Evolutionary conservation across 805 yeast genomes (phyloP).

Genomic region (Wickerhamiella parazyma): DNA sequence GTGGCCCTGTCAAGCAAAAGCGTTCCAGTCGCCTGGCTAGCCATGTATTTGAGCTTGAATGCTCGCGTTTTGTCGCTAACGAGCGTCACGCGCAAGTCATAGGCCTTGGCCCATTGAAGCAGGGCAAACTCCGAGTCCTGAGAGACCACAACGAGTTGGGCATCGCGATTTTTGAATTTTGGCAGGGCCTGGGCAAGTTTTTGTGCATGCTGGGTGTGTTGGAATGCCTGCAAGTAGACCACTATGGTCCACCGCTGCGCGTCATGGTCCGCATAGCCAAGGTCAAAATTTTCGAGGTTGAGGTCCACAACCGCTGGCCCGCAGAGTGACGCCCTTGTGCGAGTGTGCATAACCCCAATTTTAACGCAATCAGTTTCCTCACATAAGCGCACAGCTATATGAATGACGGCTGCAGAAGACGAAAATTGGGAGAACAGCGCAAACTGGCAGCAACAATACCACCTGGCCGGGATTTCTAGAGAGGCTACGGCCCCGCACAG

Average conservation of each 20-base stretch:
- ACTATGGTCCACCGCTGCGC: slow-evolving; percentile 96
- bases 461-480: slow-evolving; percentile 58
- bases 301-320: slow-evolving; percentile 98
- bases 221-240: slow-evolving; percentile 97
- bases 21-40: slow-evolving; percentile 95
- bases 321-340: slow-evolving; percentile 37
- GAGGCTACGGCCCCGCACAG: slow-evolving; percentile 56
- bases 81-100: slow-evolving; percentile 96
- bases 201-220: slow-evolving; percentile 98
- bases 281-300: slow-evolving; percentile 83
- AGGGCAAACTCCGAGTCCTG: slow-evolving; percentile 97
- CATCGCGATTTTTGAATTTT: slow-evolving; percentile 75
- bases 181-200: slow-evolving; percentile 94
- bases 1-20: slow-evolving; percentile 94
- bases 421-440: slow-evolving; percentile 14
- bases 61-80: slow-evolving; percentile 95
- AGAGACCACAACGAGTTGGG: slow-evolving; percentile 87
- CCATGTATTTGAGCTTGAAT: slow-evolving; percentile 87
- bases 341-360: background rate
- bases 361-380: background rate
- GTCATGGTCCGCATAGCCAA: slow-evolving; percentile 63
- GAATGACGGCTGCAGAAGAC: slow-evolving; percentile 7
- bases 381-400: background rate
- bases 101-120: slow-evolving; percentile 95
- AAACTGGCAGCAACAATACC: slow-evolving; percentile 70